Percentiles rank a stretch among this genome's conserved stretches.
Evolutionary conservation across 768 basidiomycete genomes (phyloP).

Genomic region (Kwoniella pini): DNA sequence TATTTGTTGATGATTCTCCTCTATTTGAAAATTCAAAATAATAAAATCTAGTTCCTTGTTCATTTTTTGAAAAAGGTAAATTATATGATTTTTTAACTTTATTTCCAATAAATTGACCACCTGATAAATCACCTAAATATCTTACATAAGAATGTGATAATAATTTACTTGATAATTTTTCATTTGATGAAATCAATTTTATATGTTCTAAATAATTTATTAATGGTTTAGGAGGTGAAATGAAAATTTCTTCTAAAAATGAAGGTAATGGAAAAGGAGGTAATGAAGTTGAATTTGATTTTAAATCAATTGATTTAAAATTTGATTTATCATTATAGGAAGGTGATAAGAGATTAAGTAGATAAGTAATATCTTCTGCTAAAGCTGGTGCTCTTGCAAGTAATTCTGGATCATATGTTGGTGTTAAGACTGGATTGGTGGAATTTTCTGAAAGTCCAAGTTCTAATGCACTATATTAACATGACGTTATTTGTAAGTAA

Average conservation of each 20-base stretch:
- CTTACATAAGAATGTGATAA: slow-evolving; percentile 80
- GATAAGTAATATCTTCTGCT: slow-evolving; percentile 67
- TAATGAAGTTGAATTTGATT: slow-evolving; percentile 18
- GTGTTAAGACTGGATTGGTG: slow-evolving; percentile 64
- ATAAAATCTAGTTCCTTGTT: slow-evolving; percentile 65
- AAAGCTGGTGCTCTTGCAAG: slow-evolving; percentile 66
- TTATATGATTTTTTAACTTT: slow-evolving; percentile 68
- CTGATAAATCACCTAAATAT: slow-evolving; percentile 77
- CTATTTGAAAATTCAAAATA: slow-evolving; percentile 60
- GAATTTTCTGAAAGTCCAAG: slow-evolving; percentile 58
- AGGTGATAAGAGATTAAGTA: slow-evolving; percentile 61
- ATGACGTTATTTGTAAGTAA: neutral
- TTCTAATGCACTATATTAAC: slow-evolving; percentile 53
- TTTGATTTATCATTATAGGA: too few relatives aligned
- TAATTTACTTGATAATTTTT: slow-evolving; percentile 60
- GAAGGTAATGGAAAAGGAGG: slow-evolving; percentile 55
- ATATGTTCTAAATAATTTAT: slow-evolving; percentile 63
- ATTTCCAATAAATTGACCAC: slow-evolving; percentile 70
- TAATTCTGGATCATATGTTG: slow-evolving; percentile 70
- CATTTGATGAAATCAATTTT: slow-evolving; percentile 54
- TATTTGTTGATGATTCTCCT: slow-evolving; percentile 1
- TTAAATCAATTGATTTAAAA: too few relatives aligned
- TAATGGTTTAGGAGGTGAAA: slow-evolving; percentile 60
- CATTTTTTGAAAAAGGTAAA: slow-evolving; percentile 61
- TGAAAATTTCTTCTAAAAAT: slow-evolving; percentile 59